Base-by-base conservation (phyloP, 192 early-diverging fungal genomes). In the Allomyces javanicus region DNA sequence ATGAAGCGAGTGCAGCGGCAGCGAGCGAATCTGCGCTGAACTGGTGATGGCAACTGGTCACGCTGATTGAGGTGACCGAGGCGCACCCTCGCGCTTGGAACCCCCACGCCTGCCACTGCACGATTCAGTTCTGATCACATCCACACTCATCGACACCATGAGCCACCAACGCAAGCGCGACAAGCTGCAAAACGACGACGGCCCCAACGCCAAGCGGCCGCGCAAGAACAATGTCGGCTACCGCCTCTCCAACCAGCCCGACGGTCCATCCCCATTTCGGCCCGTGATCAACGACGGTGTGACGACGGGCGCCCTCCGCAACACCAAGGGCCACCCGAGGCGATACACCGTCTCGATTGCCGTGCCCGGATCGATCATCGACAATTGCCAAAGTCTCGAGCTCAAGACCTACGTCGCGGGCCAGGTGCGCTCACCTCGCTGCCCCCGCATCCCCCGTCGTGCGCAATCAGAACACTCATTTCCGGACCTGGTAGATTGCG, bases 391-490 rank as follows among this genome's bases (percentile, higher is more conserved):
- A 55, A 82, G 80, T 0, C 68, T 79, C 25, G 86, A 87, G 66
- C 67, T 87, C 62, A 79, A 82, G 67, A 87, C 86, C 2, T 83
- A 82, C 67, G 71, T 85, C n/a, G 86, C 82, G 10, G 86, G 86
- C 63, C 83, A 87, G 76, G 81, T 81, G 17, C 50, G 72, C 67
- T 22, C 43, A 22, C 5, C 24, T 25, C 10, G 10, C 11, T 9
- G 22, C 22, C 10, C 27, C 43, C 21, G n/a, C 61, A 5, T 50
- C 1, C 4, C n/a, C 61, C 25, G 23, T 24, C 4, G n/a, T 65
- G 22, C n/a, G n/a, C 25, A 65, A 65, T 1, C 24, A 21, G 22
- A 25, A 62, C 61, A 5, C 17, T 25, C 23, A 27, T 19, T 3
- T 0, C 43, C 50, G 17, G 22, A 3, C 25, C 63, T 25, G 25